Evolutionary conservation across 768 basidiomycete genomes (phyloP).

Genomic region (Lactarius tabidus): DNA sequence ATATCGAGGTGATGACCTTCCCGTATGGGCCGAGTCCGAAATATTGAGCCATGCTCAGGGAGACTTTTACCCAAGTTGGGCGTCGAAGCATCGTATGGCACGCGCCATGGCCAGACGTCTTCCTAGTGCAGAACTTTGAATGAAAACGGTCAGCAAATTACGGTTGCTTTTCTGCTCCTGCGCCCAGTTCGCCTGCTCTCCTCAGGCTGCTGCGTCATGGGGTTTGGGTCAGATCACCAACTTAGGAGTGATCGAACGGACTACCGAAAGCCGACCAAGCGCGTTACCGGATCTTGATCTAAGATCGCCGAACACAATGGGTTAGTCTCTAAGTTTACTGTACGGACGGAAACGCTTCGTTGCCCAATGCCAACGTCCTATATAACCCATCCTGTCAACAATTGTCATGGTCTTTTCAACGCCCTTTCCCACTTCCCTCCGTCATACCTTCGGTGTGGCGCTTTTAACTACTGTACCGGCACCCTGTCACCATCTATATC

Average conservation of each 20-base stretch:
- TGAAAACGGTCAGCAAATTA: background rate
- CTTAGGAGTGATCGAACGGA: slow-evolving; percentile 21
- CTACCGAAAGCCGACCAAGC: background rate
- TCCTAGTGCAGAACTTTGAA: background rate
- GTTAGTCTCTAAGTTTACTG: slow-evolving; percentile 3
- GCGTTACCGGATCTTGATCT: slow-evolving; percentile 23
- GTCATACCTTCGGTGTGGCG: background rate
- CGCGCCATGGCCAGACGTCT: background rate
- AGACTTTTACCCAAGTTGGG: slow-evolving; percentile 16
- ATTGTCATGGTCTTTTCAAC: background rate
- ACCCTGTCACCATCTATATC: background rate
- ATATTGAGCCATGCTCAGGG: slow-evolving; percentile 2
- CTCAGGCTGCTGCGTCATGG: background rate
- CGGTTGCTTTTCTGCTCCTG: background rate
- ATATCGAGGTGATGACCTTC: background rate
- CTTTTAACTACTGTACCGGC: slow-evolving; percentile 1
- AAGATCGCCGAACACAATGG: slow-evolving; percentile 15
- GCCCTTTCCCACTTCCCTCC: background rate
- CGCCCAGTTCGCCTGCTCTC: background rate
- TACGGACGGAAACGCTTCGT: background rate
- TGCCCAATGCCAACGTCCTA: slow-evolving; percentile 11
- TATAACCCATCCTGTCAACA: slow-evolving; percentile 14
- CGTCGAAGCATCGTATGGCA: background rate
- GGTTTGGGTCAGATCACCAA: background rate
- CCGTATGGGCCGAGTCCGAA: background rate